A percentile compares a stretch with the other conserved stretches of the same genome.
Conservation (phyloP, 345 rosid genomes). For the Arabidopsis thaliana region DNA sequence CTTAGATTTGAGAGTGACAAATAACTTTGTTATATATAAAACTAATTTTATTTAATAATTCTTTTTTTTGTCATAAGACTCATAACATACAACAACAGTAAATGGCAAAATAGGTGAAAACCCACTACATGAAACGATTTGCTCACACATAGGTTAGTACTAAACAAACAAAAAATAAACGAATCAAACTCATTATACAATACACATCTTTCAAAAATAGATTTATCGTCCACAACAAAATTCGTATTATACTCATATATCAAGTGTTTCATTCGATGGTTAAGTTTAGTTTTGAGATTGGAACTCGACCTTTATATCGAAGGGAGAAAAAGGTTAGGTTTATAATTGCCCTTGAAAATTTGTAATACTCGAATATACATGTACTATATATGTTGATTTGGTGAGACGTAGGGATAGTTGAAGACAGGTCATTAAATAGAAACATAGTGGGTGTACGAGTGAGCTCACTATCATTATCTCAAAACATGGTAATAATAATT, state of each 20-base stretch:
- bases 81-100: conserved; percentile 13
- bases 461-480: conserved; percentile 55
- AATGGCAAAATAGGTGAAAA: conserved; percentile 27
- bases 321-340: background rate
- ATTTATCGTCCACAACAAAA: background rate
- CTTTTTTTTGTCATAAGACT: conserved; percentile 8
- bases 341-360: background rate
- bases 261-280: background rate
- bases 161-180: background rate
- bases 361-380: conserved; percentile 24
- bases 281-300: background rate
- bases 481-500: conserved; percentile 25
- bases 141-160: conserved; percentile 11
- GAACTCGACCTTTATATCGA: conserved; percentile 2
- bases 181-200: conserved; percentile 21
- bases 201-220: conserved; percentile 1
- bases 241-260: background rate
- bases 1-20: conserved; percentile 37
- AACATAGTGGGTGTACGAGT: conserved; percentile 48
- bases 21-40: conserved; percentile 10
- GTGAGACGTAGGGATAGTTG: conserved; percentile 43
- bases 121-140: conserved; percentile 30
- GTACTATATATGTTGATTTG: conserved; percentile 19
- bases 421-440: conserved; percentile 42
- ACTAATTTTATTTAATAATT: background rate